Evolutionary conservation across 495 filamentous ascomycete genomes (phyloP).

Genomic region (Bacidia gigantensis): DNA sequence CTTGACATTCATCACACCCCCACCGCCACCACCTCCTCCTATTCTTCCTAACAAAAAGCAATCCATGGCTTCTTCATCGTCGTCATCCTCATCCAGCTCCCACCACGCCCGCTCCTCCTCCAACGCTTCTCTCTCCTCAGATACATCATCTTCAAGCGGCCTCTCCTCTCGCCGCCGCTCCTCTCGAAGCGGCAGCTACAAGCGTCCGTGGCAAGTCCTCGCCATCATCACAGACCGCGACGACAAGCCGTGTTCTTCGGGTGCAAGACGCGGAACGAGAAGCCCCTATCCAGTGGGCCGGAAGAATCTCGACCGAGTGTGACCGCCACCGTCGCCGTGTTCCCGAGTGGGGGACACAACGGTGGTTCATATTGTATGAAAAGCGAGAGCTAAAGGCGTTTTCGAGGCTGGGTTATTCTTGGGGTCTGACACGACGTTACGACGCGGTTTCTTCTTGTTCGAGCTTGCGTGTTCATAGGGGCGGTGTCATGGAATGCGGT

Average conservation of each 20-base stretch:
- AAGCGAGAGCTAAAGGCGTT: too few relatives aligned
- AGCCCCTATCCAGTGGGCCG: slow-evolving; percentile 14
- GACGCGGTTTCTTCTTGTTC: too few relatives aligned
- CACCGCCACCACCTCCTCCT: too few relatives aligned
- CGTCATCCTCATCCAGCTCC: neutral
- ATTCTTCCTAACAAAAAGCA: too few relatives aligned
- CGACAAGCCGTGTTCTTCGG: slow-evolving; percentile 1
- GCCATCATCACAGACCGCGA: slow-evolving; percentile 11
- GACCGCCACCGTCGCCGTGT: too few relatives aligned
- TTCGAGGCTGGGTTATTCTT: too few relatives aligned
- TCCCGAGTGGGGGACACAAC: too few relatives aligned
- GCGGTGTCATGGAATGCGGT: too few relatives aligned
- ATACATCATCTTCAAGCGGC: slow-evolving; percentile 1
- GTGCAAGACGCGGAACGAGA: slow-evolving; percentile 3
- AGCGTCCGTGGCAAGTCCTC: slow-evolving; percentile 13
- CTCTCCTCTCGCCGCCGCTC: slow-evolving; percentile 1
- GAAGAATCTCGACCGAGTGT: slow-evolving; percentile 13
- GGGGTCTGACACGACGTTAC: too few relatives aligned
- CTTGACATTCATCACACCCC: neutral
- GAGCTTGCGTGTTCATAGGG: too few relatives aligned
- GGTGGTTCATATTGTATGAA: too few relatives aligned
- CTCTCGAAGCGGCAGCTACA: slow-evolving; percentile 5
- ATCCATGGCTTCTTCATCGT: neutral
- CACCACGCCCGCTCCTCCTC: slow-evolving; percentile 7
- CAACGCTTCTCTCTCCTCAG: slow-evolving; percentile 6